Base-by-base conservation (phyloP, 768 basidiomycete species). In the Tylopilus sp. region DNA sequence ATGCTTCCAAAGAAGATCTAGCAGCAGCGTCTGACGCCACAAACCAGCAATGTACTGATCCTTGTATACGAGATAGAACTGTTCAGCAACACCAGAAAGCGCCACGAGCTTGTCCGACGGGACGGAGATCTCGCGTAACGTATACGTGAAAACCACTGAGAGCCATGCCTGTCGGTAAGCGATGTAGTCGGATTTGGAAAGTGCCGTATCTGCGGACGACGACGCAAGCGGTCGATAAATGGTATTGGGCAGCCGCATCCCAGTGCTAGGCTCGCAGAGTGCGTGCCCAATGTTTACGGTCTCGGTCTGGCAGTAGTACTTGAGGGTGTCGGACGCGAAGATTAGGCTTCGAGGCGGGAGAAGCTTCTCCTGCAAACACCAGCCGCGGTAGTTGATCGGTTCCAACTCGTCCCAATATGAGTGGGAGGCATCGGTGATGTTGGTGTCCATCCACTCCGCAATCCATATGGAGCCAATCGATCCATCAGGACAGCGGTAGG, bases 281-380 rank as follows among this genome's bases (percentile, higher is more conserved):
- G 45, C 45, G 38, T 38, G 23, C 11, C 45, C 45, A 38, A 47
- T 47, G 28, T 47, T 38, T 11, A 47, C 45, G 3, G 36, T 26
- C 38, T 47, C 45, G 11, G 45, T 38, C n/a, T 47, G 45, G 45
- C 45, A 47, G 11, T 38, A 47, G 36, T 38, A 47, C 45, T 47
- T 47, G 23, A 47, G 45, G 7, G 45, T 47, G 35, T 47, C 45
- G 4, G 45, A 47, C n/a, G 45, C 45, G 23, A 18, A 47, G 9
- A 47, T n/a, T n/a, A 47, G 25, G 28, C 45, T 47, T 20, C 45
- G 45, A 26, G 45, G 18, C 13, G 45, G 23, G 18, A 47, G 45
- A 38, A 47, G 45, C 45, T 47, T 47, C 25, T 47, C 45, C n/a
- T 47, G 45, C 13, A 47, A 47, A 47, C 45, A 47, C 45, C 45